Percentiles rank a stretch among this genome's conserved stretches.
phyloP scores from a whole-genome alignment of 2,329 filamentous ascomycete species.

The Pseudogymnoascus sp. region DNA sequence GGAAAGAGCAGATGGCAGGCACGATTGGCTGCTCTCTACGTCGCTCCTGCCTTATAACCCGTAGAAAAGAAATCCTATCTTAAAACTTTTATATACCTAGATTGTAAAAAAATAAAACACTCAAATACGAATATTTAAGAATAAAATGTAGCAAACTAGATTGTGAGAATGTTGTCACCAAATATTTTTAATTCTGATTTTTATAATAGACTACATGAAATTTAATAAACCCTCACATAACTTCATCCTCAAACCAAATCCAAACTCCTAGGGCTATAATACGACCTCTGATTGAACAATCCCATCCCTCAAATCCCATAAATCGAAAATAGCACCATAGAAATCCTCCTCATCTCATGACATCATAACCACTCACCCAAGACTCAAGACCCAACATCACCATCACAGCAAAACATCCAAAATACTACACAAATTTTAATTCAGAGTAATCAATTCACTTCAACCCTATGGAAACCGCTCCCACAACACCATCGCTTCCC shows the following conservation, averaged over 20 bases:
- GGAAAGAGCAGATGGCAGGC: no score
- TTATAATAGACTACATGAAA: neutral
- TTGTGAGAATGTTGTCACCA: neutral
- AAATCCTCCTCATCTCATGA: neutral
- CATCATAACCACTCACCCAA: neutral
- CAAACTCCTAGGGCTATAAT: neutral
- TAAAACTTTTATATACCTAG: neutral
- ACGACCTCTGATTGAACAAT: neutral
- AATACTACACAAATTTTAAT: neutral
- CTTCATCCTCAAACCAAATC: neutral
- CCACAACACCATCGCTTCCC: constrained; percentile 4
- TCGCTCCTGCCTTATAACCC: neutral
- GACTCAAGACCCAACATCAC: neutral
- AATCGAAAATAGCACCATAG: neutral
- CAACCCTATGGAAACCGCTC: neutral
- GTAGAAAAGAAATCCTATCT: neutral
- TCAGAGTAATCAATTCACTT: constrained; percentile 2
- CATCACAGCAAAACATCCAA: neutral
- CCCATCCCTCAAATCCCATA: neutral
- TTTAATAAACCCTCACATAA: neutral
- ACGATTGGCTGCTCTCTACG: no score
- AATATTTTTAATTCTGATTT: neutral
- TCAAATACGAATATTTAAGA: neutral
- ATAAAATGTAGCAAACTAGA: neutral
- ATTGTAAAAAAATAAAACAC: neutral